phyloP scores from a whole-genome alignment of 1,139 yeast species.

The Kluyveromyces sp. region DNA sequence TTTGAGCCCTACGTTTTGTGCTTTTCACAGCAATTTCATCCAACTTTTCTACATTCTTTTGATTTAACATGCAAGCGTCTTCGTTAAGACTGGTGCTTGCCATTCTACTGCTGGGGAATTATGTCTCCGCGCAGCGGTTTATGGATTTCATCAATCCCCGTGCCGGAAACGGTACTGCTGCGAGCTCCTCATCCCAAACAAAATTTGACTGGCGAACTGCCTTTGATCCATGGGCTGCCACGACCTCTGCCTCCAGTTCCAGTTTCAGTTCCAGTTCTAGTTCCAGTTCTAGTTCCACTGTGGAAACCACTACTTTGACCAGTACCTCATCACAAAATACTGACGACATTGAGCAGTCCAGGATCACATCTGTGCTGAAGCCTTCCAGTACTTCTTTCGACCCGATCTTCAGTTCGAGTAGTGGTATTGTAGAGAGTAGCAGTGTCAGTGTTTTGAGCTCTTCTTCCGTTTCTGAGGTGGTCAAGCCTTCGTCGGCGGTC shows the following conservation, averaged over 20 bases:
- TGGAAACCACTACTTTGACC: neutral
- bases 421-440: neutral
- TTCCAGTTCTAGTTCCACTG: too few species aligned
- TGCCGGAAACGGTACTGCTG: neutral
- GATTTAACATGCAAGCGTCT: conserved; percentile 3
- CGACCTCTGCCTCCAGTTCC: too few species aligned
- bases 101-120: neutral
- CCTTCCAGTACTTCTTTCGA: neutral
- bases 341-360: neutral
- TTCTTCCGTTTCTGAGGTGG: neutral
- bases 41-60: conserved; percentile 11
- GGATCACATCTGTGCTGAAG: neutral
- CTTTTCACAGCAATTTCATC: conserved; percentile 1
- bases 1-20: neutral
- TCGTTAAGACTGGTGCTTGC: neutral
- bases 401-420: neutral
- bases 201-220: neutral
- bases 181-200: neutral
- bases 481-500: neutral
- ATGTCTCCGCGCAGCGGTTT: conserved; percentile 2
- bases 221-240: neutral
- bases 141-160: neutral
- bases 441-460: neutral
- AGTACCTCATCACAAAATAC: neutral
- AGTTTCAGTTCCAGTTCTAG: too few species aligned